Evolutionary conservation across 768 basidiomycete genomes (phyloP).

Genomic region (Epithele typhae): DNA sequence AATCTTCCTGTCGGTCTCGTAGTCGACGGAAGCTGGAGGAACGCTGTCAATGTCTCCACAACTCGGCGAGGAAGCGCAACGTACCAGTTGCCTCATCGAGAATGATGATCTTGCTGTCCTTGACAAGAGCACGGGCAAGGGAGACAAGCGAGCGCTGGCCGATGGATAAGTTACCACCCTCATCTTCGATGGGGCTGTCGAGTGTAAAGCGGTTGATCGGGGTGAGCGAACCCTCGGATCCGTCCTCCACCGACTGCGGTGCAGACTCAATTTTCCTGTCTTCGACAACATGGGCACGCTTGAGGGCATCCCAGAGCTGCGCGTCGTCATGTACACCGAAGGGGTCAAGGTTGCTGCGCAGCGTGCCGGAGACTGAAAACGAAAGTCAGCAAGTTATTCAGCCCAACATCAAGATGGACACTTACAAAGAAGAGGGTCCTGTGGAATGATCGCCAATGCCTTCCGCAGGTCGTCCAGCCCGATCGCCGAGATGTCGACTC

Average conservation of each 20-base stretch:
- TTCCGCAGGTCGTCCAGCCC: slow-evolving; percentile 72
- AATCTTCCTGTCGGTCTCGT: slow-evolving; percentile 87
- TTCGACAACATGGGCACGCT: slow-evolving; percentile 79
- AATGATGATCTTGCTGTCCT: slow-evolving; percentile 78
- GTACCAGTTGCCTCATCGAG: slow-evolving; percentile 94
- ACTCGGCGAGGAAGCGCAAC: too few species aligned
- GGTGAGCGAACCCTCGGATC: slow-evolving; percentile 36
- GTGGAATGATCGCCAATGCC: slow-evolving; percentile 76
- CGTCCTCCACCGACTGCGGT: slow-evolving; percentile 27
- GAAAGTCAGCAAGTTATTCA: slow-evolving; percentile 6
- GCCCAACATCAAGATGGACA: background rate
- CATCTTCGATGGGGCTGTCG: slow-evolving; percentile 81
- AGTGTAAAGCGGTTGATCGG: slow-evolving; percentile 62
- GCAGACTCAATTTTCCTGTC: slow-evolving; percentile 25
- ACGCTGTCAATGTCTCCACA: too few species aligned
- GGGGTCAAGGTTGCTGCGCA: slow-evolving; percentile 87
- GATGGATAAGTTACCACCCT: slow-evolving; percentile 80
- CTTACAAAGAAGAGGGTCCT: slow-evolving; percentile 62
- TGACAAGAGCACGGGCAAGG: slow-evolving; percentile 85
- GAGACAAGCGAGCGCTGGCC: slow-evolving; percentile 82
- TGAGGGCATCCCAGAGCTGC: slow-evolving; percentile 82
- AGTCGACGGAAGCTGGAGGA: slow-evolving; percentile 87
- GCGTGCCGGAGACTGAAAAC: slow-evolving; percentile 66
- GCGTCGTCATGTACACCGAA: slow-evolving; percentile 79
- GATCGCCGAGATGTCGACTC: slow-evolving; percentile 75